Base-by-base conservation (phyloP, 805 yeast genomes). In the Blastobotrys attinorum region DNA sequence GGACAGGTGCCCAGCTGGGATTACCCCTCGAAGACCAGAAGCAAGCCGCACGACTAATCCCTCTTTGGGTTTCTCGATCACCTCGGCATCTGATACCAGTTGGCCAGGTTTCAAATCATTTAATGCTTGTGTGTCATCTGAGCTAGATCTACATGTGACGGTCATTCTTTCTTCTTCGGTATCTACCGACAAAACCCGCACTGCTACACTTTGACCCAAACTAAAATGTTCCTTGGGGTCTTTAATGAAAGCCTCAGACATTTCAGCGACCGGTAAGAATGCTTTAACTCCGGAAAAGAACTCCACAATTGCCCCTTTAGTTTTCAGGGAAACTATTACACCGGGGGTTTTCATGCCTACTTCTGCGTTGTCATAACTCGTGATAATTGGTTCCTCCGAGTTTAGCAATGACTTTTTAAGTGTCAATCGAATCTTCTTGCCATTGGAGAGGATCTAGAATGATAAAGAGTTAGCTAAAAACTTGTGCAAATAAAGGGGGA, bases 161-260 rank as follows among this genome's bases (percentile, higher is more conserved):
- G 75, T 64, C 48, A 88, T 67, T 56, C 81, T 75, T 15, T 69
- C 58, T 22, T 69, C 66, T 25, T 71, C 76, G 8, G 67, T 59
- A 52, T 83, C 79, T 34, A 81, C 76, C 31, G 70, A 65, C 34
- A 81, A 54, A 15, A 92, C 67, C 54, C 81, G 77, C 6, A 85
- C 94, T 6, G 67, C 63, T 31, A 92, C 81, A 1, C 96, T 81
- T 64, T 92, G 97, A 3, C 95, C 96, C 13, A 83, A 58, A 51
- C 78, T 79, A 53, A 90, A 72, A 61, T 81, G 83, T 52, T 88
- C 90, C 51, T 74, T 76, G 16, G 96, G 88, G 44, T 77, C 76
- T 41, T 70, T 72, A 32, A 89, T 92, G 60, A 75, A 85, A 1
- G 95, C 79, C 64, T 92, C 97, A 43, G 94, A 82, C 55, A 92